phyloP scores from a whole-genome alignment of 1,139 yeast species.

The Suhomyces kunorum region DNA sequence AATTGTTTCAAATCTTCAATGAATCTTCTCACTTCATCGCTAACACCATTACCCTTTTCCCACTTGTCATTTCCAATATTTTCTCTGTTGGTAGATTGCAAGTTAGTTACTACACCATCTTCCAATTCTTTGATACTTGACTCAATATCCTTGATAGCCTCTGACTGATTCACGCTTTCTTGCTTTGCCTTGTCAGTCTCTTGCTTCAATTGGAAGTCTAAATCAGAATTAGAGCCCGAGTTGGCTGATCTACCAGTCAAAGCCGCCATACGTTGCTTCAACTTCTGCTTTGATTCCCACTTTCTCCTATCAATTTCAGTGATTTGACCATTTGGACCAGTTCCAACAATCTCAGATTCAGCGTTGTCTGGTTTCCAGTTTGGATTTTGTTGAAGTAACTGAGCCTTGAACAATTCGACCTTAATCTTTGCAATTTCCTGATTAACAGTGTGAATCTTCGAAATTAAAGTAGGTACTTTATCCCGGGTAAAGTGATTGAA shows the following conservation, averaged over 20 bases:
- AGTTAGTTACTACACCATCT: slow-evolving; percentile 53
- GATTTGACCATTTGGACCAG: slow-evolving; percentile 82
- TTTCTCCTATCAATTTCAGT: slow-evolving; percentile 80
- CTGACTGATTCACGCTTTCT: slow-evolving; percentile 57
- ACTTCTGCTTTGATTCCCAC: slow-evolving; percentile 73
- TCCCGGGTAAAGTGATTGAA: slow-evolving; percentile 60
- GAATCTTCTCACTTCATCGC: slow-evolving; percentile 61
- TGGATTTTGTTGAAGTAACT: slow-evolving; percentile 65
- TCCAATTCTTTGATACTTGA: slow-evolving; percentile 72
- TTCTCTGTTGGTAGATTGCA: slow-evolving; percentile 45
- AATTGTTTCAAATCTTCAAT: slow-evolving; percentile 52
- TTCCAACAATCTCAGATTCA: slow-evolving; percentile 61
- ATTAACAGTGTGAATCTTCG: slow-evolving; percentile 62
- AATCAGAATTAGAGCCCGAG: slow-evolving; percentile 45
- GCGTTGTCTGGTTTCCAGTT: slow-evolving; percentile 49
- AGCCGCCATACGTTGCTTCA: slow-evolving; percentile 87
- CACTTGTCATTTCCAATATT: slow-evolving; percentile 69
- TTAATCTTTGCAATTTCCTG: slow-evolving; percentile 68
- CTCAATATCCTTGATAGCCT: slow-evolving; percentile 71
- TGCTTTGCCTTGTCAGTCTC: slow-evolving; percentile 55
- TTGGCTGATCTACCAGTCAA: slow-evolving; percentile 70
- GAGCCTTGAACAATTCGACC: slow-evolving; percentile 58
- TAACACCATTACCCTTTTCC: slow-evolving; percentile 84
- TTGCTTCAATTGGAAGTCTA: slow-evolving; percentile 56
- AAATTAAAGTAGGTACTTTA: slow-evolving; percentile 67